Percentiles rank a stretch among this genome's conserved stretches.
These are phyloP conservation scores for Trichoderma atroviride DNA, from an alignment of 2,329 filamentous ascomycete species.

Conservation along the genomic window DNA sequence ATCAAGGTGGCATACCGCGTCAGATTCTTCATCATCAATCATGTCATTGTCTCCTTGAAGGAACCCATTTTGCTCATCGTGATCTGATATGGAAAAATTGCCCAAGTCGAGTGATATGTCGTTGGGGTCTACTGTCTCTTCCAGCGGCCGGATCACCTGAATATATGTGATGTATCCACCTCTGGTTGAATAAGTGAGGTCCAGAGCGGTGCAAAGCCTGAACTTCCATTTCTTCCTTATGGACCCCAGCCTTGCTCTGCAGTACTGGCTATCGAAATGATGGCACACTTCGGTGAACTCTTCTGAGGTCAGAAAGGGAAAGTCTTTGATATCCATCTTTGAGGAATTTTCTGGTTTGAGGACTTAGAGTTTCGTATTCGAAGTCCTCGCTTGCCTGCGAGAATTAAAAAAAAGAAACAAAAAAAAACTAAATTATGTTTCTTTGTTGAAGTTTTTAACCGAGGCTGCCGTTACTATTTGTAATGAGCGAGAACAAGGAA, in stretches of 20 bases:
- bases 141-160: constrained; percentile 59
- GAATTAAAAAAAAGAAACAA: not conserved
- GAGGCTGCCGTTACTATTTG: not conserved
- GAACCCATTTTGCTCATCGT: constrained; percentile 28
- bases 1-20: constrained; percentile 47
- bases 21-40: constrained; percentile 54
- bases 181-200: constrained; percentile 46
- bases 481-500: not conserved
- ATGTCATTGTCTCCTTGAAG: constrained; percentile 48
- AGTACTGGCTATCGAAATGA: constrained; percentile 61
- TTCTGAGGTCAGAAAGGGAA: constrained; percentile 61
- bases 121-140: constrained; percentile 46
- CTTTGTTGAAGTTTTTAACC: not conserved
- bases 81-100: constrained; percentile 48
- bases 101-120: constrained; percentile 52
- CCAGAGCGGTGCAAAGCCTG: constrained; percentile 54
- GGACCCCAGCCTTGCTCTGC: constrained; percentile 59
- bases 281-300: constrained; percentile 70
- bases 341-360: not conserved
- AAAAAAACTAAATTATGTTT: not conserved
- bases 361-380: not conserved
- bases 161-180: constrained; percentile 55
- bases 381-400: not conserved
- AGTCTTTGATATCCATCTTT: constrained; percentile 53
- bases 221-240: constrained; percentile 59